These are phyloP conservation scores for Metschnikowia proteae DNA, from an alignment of 805 yeast genomes.

Conservation along the genomic window DNA sequence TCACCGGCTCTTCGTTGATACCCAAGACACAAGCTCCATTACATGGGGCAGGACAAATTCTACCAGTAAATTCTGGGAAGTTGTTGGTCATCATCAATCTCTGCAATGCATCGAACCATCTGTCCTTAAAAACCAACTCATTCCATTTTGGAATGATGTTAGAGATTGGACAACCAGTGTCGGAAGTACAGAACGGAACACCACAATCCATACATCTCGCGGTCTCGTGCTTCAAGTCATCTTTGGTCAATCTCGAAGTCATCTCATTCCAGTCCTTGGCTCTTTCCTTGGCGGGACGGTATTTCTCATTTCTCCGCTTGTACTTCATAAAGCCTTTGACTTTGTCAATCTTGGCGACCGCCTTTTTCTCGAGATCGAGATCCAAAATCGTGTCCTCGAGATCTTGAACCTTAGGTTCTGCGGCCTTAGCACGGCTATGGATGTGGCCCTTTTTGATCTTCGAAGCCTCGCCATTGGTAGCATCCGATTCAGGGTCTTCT, in stretches of 20 bases:
- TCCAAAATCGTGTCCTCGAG: constrained; percentile 85
- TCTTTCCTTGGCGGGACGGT: constrained; percentile 73
- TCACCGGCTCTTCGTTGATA: constrained; percentile 91
- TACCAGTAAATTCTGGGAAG: constrained; percentile 97
- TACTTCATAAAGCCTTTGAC: constrained; percentile 91
- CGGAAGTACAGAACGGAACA: constrained; percentile 97
- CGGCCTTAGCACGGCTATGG: constrained; percentile 28
- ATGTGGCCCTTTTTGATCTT: constrained; percentile 52
- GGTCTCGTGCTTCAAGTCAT: constrained; percentile 85
- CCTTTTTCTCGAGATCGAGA: constrained; percentile 58
- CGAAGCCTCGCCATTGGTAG: constrained; percentile 82
- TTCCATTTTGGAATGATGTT: constrained; percentile 98
- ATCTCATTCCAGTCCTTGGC: constrained; percentile 91
- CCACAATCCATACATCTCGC: constrained; percentile 99
- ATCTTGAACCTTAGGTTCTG: constrained; percentile 85
- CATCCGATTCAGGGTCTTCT: constrained; percentile 82
- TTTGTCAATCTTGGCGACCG: constrained; percentile 65
- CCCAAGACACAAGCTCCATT: constrained; percentile 94
- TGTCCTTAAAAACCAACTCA: constrained; percentile 89
- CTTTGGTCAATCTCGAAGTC: constrained; percentile 73
- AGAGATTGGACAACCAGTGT: constrained; percentile 96
- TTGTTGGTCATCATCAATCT: constrained; percentile 92
- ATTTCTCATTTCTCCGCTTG: constrained; percentile 81
- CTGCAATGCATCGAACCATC: constrained; percentile 92
- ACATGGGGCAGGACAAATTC: constrained; percentile 99